Base-by-base conservation (phyloP, 179 eudicot species). In the Heliamphora pulchella region DNA sequence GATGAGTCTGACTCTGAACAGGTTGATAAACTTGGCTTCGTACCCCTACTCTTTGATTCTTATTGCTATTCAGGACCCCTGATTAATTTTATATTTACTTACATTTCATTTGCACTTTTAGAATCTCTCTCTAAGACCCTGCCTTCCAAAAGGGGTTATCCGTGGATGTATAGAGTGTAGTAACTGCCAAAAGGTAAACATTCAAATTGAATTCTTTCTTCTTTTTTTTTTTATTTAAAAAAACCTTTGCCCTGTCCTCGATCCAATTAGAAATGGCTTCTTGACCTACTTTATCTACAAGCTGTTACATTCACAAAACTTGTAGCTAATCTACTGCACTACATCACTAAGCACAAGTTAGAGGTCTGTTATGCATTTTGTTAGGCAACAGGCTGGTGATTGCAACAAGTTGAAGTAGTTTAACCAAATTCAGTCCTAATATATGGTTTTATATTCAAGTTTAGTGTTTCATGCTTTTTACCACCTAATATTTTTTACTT, bases 131-230 rank as follows among this genome's bases (percentile, higher is more conserved):
- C 39, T 71, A 53, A 92, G 84, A 77, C 83, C 87, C 72, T 81
- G 81, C 77, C 94, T 96, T 39, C 94, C 97, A 2, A 90, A 87
- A 84, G 99, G 99, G 68, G 98, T 96, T 73, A 77, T 94, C 55
- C 97, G 96, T 82, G 99, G 99, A 50, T 92, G 98, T 79, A 77
- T 82, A 78, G 91, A 83, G 9, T 92, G 99, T 86, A 81, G 53
- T 47, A 86, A 83, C 80, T 96, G 99, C 87, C 97, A 89, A 85
- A 92, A 92, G 99, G 99, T 94, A 80, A 75, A 80, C 61, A 76
- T 54, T 63, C 74, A 54, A 8, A 57, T 22, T 63, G 22, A 74
- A n/a, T 64, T 44, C 8, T 80, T 41, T 80, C 8, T 44, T 43
- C 2, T 8, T 75, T 31, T 31, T 0, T 31, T 31, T 31, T 31